Evolutionary conservation across 1,284 basidiomycete genomes (phyloP).

Genomic region (Entoloma clypeatum): DNA sequence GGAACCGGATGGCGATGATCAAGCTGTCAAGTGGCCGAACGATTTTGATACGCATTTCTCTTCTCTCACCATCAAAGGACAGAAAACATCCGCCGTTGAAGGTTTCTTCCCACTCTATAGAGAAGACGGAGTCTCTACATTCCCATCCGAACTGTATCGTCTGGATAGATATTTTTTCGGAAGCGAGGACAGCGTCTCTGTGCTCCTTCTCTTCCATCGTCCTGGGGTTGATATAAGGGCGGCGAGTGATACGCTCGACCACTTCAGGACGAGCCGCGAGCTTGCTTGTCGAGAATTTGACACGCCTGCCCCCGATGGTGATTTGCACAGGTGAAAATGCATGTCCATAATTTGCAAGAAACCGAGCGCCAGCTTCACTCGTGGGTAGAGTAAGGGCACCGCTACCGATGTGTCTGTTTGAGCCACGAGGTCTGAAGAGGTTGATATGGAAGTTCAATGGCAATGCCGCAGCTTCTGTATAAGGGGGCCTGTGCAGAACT

Average conservation of each 20-base stretch:
- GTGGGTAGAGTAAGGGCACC: constrained; percentile 50
- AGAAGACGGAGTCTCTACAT: constrained; percentile 51
- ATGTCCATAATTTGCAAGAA: constrained; percentile 44
- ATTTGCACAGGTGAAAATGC: constrained; percentile 1
- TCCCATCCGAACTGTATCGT: constrained; percentile 53
- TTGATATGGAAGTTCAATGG: constrained; percentile 49
- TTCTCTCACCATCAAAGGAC: constrained; percentile 40
- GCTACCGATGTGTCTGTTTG: constrained; percentile 32
- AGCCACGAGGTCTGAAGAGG: constrained; percentile 35
- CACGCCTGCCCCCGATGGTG: constrained; percentile 26
- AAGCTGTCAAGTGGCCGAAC: constrained; percentile 21
- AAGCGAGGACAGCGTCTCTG: constrained; percentile 27
- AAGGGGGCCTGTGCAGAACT: constrained; percentile 43
- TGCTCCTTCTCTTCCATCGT: constrained; percentile 31
- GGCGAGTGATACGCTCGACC: constrained; percentile 38
- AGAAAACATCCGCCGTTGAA: constrained; percentile 25
- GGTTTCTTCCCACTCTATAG: constrained; percentile 50
- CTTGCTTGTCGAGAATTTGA: constrained; percentile 39
- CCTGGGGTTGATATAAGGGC: constrained; percentile 45
- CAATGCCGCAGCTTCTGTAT: constrained; percentile 26
- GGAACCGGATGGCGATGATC: constrained; percentile 42
- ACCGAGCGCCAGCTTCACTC: constrained; percentile 34
- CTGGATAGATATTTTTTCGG: constrained; percentile 27
- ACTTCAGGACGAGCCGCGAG: constrained; percentile 30
- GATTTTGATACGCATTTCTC: constrained; percentile 43